phyloP scores from a whole-genome alignment of 1,284 basidiomycete genomes.

The Cutaneotrichosporon dermatis region DNA sequence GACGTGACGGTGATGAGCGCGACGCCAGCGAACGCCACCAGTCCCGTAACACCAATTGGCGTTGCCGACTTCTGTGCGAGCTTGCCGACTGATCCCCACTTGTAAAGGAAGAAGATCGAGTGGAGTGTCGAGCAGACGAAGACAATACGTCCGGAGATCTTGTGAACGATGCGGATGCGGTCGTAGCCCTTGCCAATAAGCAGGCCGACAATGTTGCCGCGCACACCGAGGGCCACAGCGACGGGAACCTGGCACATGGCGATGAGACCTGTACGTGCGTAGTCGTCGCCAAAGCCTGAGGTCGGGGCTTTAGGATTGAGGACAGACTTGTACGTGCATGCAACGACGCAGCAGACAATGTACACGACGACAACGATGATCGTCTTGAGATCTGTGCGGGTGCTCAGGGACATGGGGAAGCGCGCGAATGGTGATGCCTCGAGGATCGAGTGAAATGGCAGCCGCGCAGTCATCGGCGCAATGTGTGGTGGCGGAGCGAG shows the following conservation, averaged over 20 bases:
- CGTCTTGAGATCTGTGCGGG: slow-evolving; percentile 31
- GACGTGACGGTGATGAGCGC: slow-evolving; percentile 39
- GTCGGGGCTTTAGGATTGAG: slow-evolving; percentile 15
- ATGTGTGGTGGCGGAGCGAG: slow-evolving; percentile 37
- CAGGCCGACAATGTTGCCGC: slow-evolving; percentile 44
- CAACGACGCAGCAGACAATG: slow-evolving; percentile 28
- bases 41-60: slow-evolving; percentile 13
- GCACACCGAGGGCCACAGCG: slow-evolving; percentile 44
- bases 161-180: slow-evolving; percentile 71
- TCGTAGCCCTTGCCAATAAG: slow-evolving; percentile 66
- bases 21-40: slow-evolving; percentile 29
- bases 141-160: slow-evolving; percentile 65
- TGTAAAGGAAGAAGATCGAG: slow-evolving; percentile 43
- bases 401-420: slow-evolving; percentile 23
- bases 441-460: slow-evolving; percentile 28
- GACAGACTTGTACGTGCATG: slow-evolving; percentile 33
- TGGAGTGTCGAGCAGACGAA: slow-evolving; percentile 64
- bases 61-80: slow-evolving; percentile 11
- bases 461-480: slow-evolving; percentile 23
- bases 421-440: slow-evolving; percentile 33
- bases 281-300: slow-evolving; percentile 37
- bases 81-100: slow-evolving; percentile 28
- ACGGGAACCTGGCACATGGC: slow-evolving; percentile 44
- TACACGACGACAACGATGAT: slow-evolving; percentile 36
- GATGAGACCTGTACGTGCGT: slow-evolving; percentile 38